phyloP scores from a whole-genome alignment of 73 alveolate species.

The Paramecium tetraurelia region DNA sequence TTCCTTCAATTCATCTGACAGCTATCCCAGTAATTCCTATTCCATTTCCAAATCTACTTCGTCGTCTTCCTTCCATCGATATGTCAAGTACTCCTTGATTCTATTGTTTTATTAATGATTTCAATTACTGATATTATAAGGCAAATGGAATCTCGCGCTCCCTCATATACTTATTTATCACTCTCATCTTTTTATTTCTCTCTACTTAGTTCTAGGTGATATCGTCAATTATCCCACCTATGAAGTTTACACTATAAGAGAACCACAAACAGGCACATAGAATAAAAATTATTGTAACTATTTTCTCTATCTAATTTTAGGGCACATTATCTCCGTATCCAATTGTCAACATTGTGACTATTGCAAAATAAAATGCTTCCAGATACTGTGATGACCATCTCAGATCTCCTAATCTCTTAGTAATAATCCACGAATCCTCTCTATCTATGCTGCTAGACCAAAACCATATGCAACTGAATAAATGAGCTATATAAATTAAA shows the following conservation, averaged over 20 bases:
- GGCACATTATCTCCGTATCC: slow-evolving; percentile 47
- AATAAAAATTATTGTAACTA: neutral
- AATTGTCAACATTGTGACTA: slow-evolving; percentile 36
- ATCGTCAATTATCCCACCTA: slow-evolving; percentile 3
- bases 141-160: neutral
- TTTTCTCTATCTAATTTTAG: neutral
- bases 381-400: neutral
- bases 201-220: slow-evolving; percentile 3
- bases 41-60: slow-evolving; percentile 32
- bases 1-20: slow-evolving; percentile 47
- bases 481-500: neutral
- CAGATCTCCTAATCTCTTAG: neutral
- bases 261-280: slow-evolving; percentile 21
- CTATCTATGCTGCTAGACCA: neutral
- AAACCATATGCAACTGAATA: slow-evolving; percentile 28
- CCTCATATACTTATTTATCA: neutral
- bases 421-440: neutral
- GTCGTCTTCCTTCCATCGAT: slow-evolving; percentile 41
- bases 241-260: slow-evolving; percentile 12
- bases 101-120: neutral
- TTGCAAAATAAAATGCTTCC: slow-evolving; percentile 26
- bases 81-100: slow-evolving; percentile 20
- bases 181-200: slow-evolving; percentile 36
- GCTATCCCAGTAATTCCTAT: neutral
- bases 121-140: neutral